Conservation (phyloP, 2,329 filamentous ascomycete species). For the Cladosporium sp. region DNA sequence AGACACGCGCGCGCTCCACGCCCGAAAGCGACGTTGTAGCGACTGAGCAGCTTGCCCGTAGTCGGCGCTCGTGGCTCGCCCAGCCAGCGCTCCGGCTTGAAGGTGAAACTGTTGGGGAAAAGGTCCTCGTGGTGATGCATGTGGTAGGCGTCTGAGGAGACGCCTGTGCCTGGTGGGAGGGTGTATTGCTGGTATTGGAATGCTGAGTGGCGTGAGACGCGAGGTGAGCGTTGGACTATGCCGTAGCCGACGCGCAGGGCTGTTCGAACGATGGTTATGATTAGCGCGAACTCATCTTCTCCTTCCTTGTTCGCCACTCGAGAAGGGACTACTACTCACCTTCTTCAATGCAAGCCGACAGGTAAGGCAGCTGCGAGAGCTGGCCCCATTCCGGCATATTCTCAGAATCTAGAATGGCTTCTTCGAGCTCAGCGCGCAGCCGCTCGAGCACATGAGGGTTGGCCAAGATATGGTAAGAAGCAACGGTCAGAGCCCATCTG, state of each 20-base stretch:
- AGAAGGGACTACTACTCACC: not conserved
- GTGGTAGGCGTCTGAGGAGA: not conserved
- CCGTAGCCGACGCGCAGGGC: not conserved
- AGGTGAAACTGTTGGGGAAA: not conserved
- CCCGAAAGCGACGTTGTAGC: not conserved
- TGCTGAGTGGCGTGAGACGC: not conserved
- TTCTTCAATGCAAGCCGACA: not conserved
- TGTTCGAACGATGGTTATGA: not conserved
- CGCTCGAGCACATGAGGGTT: not conserved
- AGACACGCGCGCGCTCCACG: not conserved
- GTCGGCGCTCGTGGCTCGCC: not conserved
- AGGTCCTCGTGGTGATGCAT: not conserved
- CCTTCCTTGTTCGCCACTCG: not conserved
- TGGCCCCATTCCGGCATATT: not conserved
- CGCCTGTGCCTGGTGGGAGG: not conserved
- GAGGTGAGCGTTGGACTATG: not conserved
- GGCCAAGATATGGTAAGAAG: not conserved
- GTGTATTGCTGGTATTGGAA: not conserved
- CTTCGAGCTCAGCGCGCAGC: not conserved
- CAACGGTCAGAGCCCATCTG: not conserved
- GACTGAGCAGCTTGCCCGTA: not conserved
- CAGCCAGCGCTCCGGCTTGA: not conserved
- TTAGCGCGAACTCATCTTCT: not conserved
- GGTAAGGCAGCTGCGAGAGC: not conserved
- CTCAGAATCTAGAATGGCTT: not conserved